Conservation (phyloP, 495 filamentous ascomycete genomes). For the Penicillium tannophilum region DNA sequence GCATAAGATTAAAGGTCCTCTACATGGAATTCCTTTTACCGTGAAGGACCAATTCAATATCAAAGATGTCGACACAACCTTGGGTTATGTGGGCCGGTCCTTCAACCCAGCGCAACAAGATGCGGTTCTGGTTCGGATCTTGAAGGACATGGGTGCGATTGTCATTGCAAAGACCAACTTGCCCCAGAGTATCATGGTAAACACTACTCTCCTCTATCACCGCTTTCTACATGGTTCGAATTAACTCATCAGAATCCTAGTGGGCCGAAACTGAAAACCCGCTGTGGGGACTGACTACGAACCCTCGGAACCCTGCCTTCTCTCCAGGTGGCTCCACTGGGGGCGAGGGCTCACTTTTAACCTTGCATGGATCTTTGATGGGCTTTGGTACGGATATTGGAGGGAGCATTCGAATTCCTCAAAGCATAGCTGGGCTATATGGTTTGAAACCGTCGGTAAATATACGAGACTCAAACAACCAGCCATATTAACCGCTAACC, state of each 20-base stretch:
- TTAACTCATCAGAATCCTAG: conserved; percentile 15
- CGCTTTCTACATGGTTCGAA: conserved; percentile 11
- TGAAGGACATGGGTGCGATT: conserved; percentile 53
- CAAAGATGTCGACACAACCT: conserved; percentile 56
- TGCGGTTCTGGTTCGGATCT: conserved; percentile 46
- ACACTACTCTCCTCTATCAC: conserved; percentile 6
- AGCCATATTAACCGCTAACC: neutral
- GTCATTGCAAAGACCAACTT: conserved; percentile 64
- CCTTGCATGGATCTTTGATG: conserved; percentile 60
- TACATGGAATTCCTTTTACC: conserved; percentile 67
- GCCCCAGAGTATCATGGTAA: conserved; percentile 55
- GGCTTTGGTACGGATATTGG: conserved; percentile 69
- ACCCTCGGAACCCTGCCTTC: conserved; percentile 48
- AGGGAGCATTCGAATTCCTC: conserved; percentile 61
- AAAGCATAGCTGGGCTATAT: conserved; percentile 54
- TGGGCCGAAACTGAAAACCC: conserved; percentile 58
- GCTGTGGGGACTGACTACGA: conserved; percentile 54
- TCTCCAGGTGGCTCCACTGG: conserved; percentile 64
- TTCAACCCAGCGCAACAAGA: conserved; percentile 54
- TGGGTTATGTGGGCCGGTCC: conserved; percentile 59
- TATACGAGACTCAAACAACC: conserved; percentile 9
- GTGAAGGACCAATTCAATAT: conserved; percentile 71
- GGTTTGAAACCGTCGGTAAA: conserved; percentile 58
- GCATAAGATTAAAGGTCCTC: conserved; percentile 53
- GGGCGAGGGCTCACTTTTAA: conserved; percentile 64